Evolutionary conservation across 2,329 filamentous ascomycete species (phyloP).

Genomic region (Macroventuria anomochaeta): DNA sequence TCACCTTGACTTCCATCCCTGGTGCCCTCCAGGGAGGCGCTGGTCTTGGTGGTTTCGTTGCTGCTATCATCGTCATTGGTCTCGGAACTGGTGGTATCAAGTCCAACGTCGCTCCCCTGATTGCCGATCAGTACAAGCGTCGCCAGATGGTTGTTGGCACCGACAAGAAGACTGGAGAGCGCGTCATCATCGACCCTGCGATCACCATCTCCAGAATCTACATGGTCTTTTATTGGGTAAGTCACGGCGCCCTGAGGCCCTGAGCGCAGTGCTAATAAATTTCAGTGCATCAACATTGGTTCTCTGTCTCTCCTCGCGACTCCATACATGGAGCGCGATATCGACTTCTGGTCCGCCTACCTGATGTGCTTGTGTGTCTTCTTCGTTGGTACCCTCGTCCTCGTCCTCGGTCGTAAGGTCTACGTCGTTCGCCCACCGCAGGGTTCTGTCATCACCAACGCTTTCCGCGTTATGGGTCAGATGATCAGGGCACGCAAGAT

Average conservation of each 20-base stretch:
- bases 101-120: constrained; percentile 69
- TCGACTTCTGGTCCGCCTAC: constrained; percentile 74
- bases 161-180: constrained; percentile 53
- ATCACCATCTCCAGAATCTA: constrained; percentile 58
- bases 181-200: constrained; percentile 55
- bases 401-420: constrained; percentile 47
- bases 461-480: constrained; percentile 67
- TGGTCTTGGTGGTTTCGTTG: constrained; percentile 68
- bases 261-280: not conserved
- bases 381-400: constrained; percentile 65
- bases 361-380: constrained; percentile 71
- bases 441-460: constrained; percentile 47
- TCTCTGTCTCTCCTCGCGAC: constrained; percentile 72
- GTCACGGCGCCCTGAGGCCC: not conserved
- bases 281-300: constrained; percentile 71
- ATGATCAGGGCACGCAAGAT: constrained; percentile 62
- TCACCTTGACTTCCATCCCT: constrained; percentile 71
- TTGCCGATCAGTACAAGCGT: constrained; percentile 57
- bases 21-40: constrained; percentile 66
- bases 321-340: constrained; percentile 72
- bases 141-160: constrained; percentile 51
- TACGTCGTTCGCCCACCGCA: constrained; percentile 50
- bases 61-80: constrained; percentile 69
- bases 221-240: constrained; percentile 69
- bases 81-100: constrained; percentile 83